Base-by-base conservation (phyloP, 371 early-diverging fungal species). In the Mucor piriformis region DNA sequence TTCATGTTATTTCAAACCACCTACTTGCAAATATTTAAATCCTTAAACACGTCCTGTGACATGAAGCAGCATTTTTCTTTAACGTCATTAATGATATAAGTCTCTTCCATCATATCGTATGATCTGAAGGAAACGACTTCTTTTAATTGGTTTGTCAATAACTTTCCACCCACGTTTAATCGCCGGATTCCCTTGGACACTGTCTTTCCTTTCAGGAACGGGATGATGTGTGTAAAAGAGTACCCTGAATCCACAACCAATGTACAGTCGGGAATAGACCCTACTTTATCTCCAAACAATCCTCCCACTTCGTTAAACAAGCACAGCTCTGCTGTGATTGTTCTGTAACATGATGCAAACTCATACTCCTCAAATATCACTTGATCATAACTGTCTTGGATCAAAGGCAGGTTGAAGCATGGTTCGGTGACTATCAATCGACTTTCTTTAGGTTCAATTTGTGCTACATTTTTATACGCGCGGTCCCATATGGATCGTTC, bases 21-120 rank as follows among this genome's bases (percentile, higher is more conserved):
- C 49, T 79, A 85, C 86, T 78, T 83, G 77, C 89, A 86, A 11
- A 71, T 73, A 27, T 82, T 84, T 32, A 92, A 66, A 59, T 93
- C 93, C 3, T 69, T 64, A 59, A 75, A 76, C 44, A 88, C 86
- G 57, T 91, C 79, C 11, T 76, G 71, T 13, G 94, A 88, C 0
- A 93, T 82, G 69, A 83, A 93, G 63, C 93, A 93, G 65, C 91
- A 91, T 3, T 82, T 76, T 68, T 93, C 93, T 71, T 95, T 95
- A 54, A 91, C 86, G 20, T 90, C 82, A 54, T 90, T 91, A 47
- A 94, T 87, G 27, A 93, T 79, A 61, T 82, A 85, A 0, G 92
- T 90, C 63, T 94, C 94, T 61, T 94, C 93, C 93, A 93, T 93
- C 95, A 94, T 94, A 63, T 94, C 90, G 83, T 90, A 94, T 50